Conservation (phyloP, 495 filamentous ascomycete genomes). For the Pseudevernia furfuracea region DNA sequence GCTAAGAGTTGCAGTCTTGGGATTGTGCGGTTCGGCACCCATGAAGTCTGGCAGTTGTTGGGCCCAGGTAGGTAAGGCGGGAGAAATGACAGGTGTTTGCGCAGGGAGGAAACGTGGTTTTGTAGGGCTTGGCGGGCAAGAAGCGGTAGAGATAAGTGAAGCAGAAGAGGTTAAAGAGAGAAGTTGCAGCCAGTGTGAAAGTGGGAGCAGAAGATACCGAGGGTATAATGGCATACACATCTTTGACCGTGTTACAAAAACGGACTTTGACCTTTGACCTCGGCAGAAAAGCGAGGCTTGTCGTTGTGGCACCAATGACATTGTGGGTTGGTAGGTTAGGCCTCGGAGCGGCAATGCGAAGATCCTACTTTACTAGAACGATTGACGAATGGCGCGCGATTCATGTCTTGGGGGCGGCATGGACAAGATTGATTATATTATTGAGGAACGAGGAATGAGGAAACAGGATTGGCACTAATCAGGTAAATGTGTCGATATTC, state of each 20-base stretch:
- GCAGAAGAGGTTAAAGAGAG: neutral
- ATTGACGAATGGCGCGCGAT: neutral
- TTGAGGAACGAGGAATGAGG: no score
- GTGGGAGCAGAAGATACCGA: neutral
- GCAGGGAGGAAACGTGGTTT: neutral
- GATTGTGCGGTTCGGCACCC: neutral
- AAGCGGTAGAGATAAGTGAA: neutral
- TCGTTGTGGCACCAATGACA: no score
- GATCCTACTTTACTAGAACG: neutral
- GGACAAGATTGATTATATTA: no score
- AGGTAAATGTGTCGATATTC: conserved; percentile 2
- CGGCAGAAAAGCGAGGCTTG: neutral
- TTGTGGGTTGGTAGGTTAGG: neutral
- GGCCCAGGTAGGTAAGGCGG: neutral
- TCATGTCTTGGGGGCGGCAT: neutral
- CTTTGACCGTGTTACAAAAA: neutral
- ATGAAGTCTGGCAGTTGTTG: neutral
- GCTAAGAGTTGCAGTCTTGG: neutral
- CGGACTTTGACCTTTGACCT: neutral
- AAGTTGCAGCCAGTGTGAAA: neutral
- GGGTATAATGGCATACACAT: neutral
- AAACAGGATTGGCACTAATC: neutral
- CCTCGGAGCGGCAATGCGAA: conserved; percentile 2
- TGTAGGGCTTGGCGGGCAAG: neutral
- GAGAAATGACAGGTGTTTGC: neutral